phyloP scores from a whole-genome alignment of 2,329 filamentous ascomycete species.

The Aureobasidium sp. region DNA sequence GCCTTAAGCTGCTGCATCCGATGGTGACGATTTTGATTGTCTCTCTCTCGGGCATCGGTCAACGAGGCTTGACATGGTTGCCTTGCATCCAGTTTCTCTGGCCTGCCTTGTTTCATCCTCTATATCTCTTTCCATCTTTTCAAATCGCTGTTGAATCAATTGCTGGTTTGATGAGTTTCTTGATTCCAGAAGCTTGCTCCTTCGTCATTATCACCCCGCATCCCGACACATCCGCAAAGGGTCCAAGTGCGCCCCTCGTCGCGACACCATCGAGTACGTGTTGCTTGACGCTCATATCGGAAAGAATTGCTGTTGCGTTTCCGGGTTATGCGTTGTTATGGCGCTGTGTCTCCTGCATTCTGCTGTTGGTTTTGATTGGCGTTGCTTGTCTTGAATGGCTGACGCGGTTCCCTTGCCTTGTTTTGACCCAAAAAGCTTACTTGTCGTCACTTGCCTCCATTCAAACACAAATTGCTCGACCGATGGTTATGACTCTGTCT shows the following conservation, averaged over 20 bases:
- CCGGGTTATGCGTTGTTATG: neutral
- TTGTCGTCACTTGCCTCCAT: neutral
- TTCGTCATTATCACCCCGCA: neutral
- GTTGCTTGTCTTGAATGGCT: neutral
- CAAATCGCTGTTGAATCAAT: neutral
- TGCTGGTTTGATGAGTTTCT: neutral
- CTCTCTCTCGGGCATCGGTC: neutral
- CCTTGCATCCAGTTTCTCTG: neutral
- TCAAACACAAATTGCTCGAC: neutral
- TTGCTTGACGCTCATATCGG: neutral
- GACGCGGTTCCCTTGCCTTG: neutral
- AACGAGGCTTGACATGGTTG: neutral
- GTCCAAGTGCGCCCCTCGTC: neutral
- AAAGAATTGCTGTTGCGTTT: neutral
- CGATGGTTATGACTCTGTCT: neutral
- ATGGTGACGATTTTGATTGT: neutral
- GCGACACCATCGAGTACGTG: slow-evolving; percentile 2
- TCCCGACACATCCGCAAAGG: neutral
- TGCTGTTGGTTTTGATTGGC: neutral
- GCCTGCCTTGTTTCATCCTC: neutral
- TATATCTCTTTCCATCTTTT: neutral
- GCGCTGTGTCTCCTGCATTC: neutral
- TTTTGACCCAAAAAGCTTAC: slow-evolving; percentile 1
- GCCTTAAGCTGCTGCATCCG: neutral
- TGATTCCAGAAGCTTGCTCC: neutral